These are phyloP conservation scores for Backusella luteola DNA, from an alignment of 192 early-diverging fungal species.

Conservation along the genomic window DNA sequence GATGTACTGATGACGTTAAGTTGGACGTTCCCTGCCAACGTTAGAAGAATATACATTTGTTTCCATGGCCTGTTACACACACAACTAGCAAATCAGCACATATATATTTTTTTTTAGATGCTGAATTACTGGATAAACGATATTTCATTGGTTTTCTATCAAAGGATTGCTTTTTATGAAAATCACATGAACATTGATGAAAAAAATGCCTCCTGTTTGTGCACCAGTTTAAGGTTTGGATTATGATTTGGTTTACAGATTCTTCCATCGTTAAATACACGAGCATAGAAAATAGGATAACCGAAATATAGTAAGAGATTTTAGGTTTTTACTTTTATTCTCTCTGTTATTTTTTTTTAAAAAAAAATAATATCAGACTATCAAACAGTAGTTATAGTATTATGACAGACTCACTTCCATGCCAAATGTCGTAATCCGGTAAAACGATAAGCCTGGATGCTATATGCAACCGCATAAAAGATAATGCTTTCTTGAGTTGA, in stretches of 20 bases:
- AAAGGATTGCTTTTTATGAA: not conserved
- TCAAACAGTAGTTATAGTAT: not conserved
- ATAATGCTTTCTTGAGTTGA: not conserved
- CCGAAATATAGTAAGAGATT: not conserved
- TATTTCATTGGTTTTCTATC: conserved; percentile 7
- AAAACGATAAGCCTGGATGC: not conserved
- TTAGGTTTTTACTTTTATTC: not conserved
- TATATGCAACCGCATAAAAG: not conserved
- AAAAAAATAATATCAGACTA: not conserved
- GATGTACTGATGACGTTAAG: not conserved
- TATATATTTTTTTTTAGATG: not conserved
- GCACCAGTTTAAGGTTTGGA: not conserved
- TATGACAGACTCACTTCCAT: not conserved
- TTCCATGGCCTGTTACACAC: not conserved
- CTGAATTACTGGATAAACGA: not conserved
- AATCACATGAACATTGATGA: not conserved
- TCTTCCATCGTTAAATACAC: not conserved
- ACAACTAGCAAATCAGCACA: not conserved
- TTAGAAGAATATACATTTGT: not conserved
- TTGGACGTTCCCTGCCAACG: not conserved
- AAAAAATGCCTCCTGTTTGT: not conserved
- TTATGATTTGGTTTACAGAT: not conserved
- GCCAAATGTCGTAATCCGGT: not conserved
- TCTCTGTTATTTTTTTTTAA: not conserved
- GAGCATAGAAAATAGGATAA: not conserved